Evolutionary conservation across 371 early-diverging fungal species (phyloP).

Genomic region (Parasitella parasitica): DNA sequence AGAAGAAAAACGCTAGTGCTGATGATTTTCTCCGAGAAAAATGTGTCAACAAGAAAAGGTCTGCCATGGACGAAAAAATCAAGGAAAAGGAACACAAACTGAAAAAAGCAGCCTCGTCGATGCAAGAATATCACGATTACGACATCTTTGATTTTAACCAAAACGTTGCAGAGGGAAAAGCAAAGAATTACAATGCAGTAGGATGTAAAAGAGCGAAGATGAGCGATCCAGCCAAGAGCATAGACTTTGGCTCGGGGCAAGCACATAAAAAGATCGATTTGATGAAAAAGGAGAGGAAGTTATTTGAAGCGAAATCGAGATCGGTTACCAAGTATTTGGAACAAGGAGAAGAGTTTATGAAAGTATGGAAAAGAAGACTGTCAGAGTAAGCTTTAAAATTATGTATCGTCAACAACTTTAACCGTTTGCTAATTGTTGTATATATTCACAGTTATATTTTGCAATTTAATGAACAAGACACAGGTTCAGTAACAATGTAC

Average conservation of each 20-base stretch:
- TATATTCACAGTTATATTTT: background rate
- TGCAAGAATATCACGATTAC: background rate
- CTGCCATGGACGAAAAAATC: background rate
- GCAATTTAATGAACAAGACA: background rate
- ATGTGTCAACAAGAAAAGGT: background rate
- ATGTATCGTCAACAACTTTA: too few species aligned
- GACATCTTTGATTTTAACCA: too few species aligned
- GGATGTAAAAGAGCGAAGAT: too few species aligned
- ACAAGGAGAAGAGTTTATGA: background rate
- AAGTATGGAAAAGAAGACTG: background rate
- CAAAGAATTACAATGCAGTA: too few species aligned
- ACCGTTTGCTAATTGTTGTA: too few species aligned
- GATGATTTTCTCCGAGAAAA: background rate
- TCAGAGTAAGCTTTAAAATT: background rate
- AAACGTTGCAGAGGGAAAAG: too few species aligned
- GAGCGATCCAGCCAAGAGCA: too few species aligned
- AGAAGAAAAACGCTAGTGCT: background rate
- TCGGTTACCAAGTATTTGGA: background rate
- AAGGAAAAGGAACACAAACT: background rate
- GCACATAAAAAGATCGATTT: background rate
- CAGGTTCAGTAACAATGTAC: background rate
- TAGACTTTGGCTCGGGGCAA: too few species aligned
- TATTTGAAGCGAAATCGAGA: background rate
- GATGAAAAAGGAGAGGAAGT: background rate
- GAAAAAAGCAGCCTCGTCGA: background rate